phyloP scores from a whole-genome alignment of 106 monocot species.

The Chionographis japonica region DNA sequence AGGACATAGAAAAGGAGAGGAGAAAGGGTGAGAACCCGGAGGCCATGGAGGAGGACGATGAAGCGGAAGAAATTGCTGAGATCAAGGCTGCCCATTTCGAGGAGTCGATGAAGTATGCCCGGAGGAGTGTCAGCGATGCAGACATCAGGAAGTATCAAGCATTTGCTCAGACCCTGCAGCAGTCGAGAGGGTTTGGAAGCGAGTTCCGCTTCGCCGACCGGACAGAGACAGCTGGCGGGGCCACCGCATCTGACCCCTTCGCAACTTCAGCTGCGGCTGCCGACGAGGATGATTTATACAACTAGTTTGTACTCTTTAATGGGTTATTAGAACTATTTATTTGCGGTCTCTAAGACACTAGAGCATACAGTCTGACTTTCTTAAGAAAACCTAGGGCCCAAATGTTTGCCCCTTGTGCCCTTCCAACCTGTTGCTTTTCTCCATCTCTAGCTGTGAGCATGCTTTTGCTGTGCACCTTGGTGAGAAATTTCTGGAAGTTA shows the following conservation, averaged over 20 bases:
- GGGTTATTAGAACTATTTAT: too few species aligned
- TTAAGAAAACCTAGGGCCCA: too few species aligned
- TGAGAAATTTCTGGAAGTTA: too few species aligned
- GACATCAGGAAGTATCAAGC: conserved; percentile 79
- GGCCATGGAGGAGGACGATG: conserved; percentile 66
- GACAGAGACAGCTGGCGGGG: conserved; percentile 25
- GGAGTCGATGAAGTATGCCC: conserved; percentile 76
- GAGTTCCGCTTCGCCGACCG: conserved; percentile 75
- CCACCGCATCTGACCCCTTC: conserved; percentile 53
- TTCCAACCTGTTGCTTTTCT: too few species aligned
- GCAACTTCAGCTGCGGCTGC: conserved; percentile 31
- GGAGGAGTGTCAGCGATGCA: conserved; percentile 71
- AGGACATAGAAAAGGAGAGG: conserved; percentile 64
- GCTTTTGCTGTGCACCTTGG: too few species aligned
- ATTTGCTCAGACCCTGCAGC: conserved; percentile 76
- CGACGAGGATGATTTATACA: conserved; percentile 72
- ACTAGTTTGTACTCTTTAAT: conserved; percentile 6
- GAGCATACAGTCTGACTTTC: too few species aligned
- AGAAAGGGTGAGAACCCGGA: conserved; percentile 54
- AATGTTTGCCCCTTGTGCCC: too few species aligned
- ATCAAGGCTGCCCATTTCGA: conserved; percentile 73
- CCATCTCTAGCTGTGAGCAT: too few species aligned
- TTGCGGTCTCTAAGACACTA: too few species aligned
- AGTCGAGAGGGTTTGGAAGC: conserved; percentile 65
- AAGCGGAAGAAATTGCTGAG: conserved; percentile 57